Evolutionary conservation across 306 rosid species (phyloP), one percentile per base, ranked within the genome.

Genomic region (Adenanthera pavonina): DNA sequence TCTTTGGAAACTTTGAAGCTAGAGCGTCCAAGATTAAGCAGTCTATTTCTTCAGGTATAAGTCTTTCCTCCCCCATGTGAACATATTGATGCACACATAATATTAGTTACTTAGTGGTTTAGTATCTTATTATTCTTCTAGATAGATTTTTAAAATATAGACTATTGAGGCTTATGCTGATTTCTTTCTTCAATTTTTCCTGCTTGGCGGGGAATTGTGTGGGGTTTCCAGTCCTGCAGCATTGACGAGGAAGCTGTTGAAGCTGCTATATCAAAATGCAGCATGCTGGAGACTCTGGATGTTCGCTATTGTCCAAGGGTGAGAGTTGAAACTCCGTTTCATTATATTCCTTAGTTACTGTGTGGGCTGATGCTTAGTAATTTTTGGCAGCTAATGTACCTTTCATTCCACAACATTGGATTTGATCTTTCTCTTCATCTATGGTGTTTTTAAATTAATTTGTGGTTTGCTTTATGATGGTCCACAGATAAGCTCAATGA

Each of bases 241-340:
- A 91, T 92, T 48, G 92, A 90, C 40, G 97, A 89, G 84, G 94
- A 83, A 78, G 92, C 88, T 12, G 92, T 96, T 56, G 99, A 91
- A 78, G 90, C 93, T 82, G 99, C 99, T 44, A 88, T 90, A 86
- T 84, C 92, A 13, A 94, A 89, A 74, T 96, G 99, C 83, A 82
- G 88, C 76, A 83, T 90, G 95, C 92, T 96, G 80, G 99, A 96
- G 88, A 96, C 98, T n/a, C 94, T 96, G 41, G 99, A 96, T 76
- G 95, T 96, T 68, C 98, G 99, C 85, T 89, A 87, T 72, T 96
- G 99, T 92, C 99, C 89, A 0, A 96, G 92, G 97, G 99, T 92
- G 30, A 73, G 87, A 57, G 13, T 74, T 54, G 70, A 40, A 67
- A 59, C 65, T 65, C 4, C 52, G 5, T 17, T 16, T 44, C n/a